Evolutionary conservation across 1,284 basidiomycete species (phyloP).

Genomic region (Takashimella tepidaria): DNA sequence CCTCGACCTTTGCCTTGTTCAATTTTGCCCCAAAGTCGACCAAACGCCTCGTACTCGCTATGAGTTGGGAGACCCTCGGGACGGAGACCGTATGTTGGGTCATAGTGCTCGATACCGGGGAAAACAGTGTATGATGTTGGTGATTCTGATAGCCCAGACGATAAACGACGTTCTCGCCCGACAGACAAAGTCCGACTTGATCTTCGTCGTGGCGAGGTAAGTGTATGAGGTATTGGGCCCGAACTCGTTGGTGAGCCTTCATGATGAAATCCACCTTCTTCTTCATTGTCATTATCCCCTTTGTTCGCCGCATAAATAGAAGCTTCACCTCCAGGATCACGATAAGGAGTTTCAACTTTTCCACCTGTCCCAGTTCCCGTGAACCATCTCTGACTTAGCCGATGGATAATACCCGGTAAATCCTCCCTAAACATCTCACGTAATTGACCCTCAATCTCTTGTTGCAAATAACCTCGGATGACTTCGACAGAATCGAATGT

Average conservation of each 20-base stretch:
- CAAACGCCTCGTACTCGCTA: slow-evolving; percentile 46
- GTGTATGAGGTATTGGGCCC: slow-evolving; percentile 45
- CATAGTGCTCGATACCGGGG: slow-evolving; percentile 83
- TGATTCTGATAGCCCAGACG: slow-evolving; percentile 35
- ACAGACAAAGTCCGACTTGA: slow-evolving; percentile 1
- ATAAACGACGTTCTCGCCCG: slow-evolving; percentile 14
- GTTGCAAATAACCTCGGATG: slow-evolving; percentile 93
- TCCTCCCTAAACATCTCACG: slow-evolving; percentile 98
- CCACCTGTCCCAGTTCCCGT: slow-evolving; percentile 39
- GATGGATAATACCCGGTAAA: slow-evolving; percentile 92
- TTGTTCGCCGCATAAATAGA: slow-evolving; percentile 25
- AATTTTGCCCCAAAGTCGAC: slow-evolving; percentile 57
- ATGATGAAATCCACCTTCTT: slow-evolving; percentile 49
- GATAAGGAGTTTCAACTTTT: slow-evolving; percentile 45
- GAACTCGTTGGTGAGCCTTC: slow-evolving; percentile 53
- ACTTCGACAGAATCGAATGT: slow-evolving; percentile 98
- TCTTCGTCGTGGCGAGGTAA: slow-evolving; percentile 19
- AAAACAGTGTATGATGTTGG: slow-evolving; percentile 54
- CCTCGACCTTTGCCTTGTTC: slow-evolving; percentile 56
- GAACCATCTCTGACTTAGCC: slow-evolving; percentile 88
- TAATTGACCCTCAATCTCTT: slow-evolving; percentile 94
- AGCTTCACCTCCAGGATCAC: slow-evolving; percentile 16
- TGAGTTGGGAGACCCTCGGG: slow-evolving; percentile 72
- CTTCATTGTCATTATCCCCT: slow-evolving; percentile 52
- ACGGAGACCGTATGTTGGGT: slow-evolving; percentile 95